phyloP scores from a whole-genome alignment of 2,329 filamentous ascomycete species.

The Trichophyton simii region DNA sequence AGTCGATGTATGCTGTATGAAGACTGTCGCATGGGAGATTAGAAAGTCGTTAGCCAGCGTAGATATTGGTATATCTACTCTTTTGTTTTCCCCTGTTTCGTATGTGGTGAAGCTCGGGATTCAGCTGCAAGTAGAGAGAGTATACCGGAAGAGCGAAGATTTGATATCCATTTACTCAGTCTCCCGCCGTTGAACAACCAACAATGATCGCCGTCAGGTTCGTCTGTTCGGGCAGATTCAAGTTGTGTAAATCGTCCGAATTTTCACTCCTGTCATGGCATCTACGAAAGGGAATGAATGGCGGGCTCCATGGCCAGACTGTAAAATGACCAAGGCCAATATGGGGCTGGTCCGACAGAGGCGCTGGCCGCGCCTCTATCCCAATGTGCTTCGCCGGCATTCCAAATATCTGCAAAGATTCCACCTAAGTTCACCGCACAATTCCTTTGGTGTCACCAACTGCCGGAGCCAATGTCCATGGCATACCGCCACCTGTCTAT shows the following conservation, averaged over 20 bases:
- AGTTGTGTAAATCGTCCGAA: background rate
- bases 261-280: background rate
- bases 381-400: background rate
- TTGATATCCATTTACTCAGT: background rate
- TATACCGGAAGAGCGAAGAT: background rate
- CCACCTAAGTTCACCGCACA: background rate
- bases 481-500: conserved; percentile 21
- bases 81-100: background rate
- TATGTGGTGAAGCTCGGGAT: background rate
- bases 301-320: background rate
- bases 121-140: background rate
- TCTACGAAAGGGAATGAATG: background rate
- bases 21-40: background rate
- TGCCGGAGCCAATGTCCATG: background rate
- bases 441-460: background rate
- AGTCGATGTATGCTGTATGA: background rate
- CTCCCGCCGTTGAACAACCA: background rate
- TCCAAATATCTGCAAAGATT: background rate
- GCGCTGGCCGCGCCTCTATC: background rate
- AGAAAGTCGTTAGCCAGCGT: background rate
- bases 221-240: background rate
- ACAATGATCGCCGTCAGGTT: background rate
- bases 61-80: background rate
- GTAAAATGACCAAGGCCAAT: background rate
- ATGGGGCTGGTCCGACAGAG: background rate